Conservation (phyloP, 148 eudicot genomes). For the Dianthus caryophyllus region DNA sequence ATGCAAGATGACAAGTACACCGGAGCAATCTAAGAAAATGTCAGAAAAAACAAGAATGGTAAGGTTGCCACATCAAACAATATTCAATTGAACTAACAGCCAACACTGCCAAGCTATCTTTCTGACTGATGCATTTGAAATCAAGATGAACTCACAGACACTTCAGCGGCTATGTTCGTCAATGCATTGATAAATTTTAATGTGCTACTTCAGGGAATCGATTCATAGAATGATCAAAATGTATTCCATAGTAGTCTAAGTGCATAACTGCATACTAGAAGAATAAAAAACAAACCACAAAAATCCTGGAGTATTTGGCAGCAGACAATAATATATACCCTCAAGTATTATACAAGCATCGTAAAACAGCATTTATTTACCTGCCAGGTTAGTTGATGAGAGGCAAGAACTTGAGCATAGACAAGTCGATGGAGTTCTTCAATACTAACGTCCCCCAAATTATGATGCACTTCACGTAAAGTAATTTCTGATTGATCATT, state of each 20-base stretch:
- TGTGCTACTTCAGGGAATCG: background rate
- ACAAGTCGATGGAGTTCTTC: constrained; percentile 95
- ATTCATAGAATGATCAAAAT: background rate
- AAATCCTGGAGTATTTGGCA: background rate
- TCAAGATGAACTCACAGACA: background rate
- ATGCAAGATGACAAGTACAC: constrained; percentile 80
- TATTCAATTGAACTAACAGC: background rate
- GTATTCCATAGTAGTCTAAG: background rate
- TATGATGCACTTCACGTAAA: constrained; percentile 63
- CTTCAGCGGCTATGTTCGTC: background rate
- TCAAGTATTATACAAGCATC: background rate
- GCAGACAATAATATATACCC: constrained; percentile 1
- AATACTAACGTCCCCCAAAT: constrained; percentile 77
- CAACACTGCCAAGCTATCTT: background rate
- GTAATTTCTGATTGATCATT: constrained; percentile 68
- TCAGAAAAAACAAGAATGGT: constrained; percentile 4
- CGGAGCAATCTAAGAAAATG: constrained; percentile 69
- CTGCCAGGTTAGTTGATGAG: constrained; percentile 96
- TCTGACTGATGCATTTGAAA: background rate
- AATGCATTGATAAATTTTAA: background rate
- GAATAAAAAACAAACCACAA: background rate
- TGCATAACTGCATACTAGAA: background rate
- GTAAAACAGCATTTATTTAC: constrained; percentile 33
- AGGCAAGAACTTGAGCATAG: constrained; percentile 93
- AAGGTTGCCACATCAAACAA: constrained; percentile 4